These are phyloP conservation scores for Chlamydomonas sp. DNA, from an alignment of 139 green algal genomes.

Conservation along the genomic window DNA sequence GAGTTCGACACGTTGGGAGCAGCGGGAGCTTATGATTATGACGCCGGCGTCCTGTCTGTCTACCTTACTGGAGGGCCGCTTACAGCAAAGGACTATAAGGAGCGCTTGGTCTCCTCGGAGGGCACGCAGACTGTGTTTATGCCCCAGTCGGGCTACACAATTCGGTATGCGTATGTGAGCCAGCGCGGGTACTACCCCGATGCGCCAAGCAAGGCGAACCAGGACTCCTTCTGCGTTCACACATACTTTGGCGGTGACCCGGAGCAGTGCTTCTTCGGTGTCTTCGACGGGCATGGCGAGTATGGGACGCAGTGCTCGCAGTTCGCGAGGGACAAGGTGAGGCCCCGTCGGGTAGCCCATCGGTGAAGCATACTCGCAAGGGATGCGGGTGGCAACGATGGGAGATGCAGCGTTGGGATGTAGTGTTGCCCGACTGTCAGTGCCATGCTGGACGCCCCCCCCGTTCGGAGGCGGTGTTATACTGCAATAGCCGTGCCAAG, in stretches of 20 bases:
- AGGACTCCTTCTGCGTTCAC: conserved; percentile 84
- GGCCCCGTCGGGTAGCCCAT: not conserved
- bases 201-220: conserved; percentile 86
- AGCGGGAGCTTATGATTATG: conserved; percentile 4
- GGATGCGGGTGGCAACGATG: too few relatives aligned
- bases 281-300: conserved; percentile 93
- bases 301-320: conserved; percentile 75
- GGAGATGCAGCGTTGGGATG: too few relatives aligned
- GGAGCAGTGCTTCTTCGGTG: conserved; percentile 77
- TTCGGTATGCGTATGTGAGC: conserved; percentile 86
- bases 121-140: conserved; percentile 59
- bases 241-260: conserved; percentile 72
- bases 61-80: conserved; percentile 60
- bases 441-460: too few relatives aligned
- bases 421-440: too few relatives aligned
- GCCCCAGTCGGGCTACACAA: conserved; percentile 54
- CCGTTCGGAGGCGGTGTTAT: too few relatives aligned
- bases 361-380: too few relatives aligned
- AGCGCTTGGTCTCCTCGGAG: conserved; percentile 60
- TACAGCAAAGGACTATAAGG: conserved; percentile 67
- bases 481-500: too few relatives aligned
- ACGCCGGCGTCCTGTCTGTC: conserved; percentile 28
- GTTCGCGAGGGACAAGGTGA: conserved; percentile 84
- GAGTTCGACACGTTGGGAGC: not conserved
- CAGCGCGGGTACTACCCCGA: conserved; percentile 94